Evolutionary conservation across 495 filamentous ascomycete species (phyloP).

Genomic region (Aspergillus panamensis): DNA sequence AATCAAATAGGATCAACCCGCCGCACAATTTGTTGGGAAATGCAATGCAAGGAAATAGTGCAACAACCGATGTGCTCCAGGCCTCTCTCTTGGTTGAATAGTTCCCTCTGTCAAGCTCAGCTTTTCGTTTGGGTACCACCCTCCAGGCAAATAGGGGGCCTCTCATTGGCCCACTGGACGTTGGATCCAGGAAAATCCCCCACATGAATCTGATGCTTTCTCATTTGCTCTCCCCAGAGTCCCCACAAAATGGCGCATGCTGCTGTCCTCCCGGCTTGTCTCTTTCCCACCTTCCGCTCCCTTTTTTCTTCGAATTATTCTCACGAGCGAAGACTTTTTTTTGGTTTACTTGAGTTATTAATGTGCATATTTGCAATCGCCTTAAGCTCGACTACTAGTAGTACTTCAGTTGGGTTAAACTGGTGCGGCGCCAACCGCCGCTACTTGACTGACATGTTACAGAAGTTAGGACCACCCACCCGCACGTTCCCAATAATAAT

Average conservation of each 20-base stretch:
- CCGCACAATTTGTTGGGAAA: conserved; percentile 1
- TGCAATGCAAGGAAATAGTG: not conserved
- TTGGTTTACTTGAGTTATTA: too few relatives aligned
- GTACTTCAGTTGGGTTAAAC: conserved; percentile 4
- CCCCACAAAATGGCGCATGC: conserved; percentile 23
- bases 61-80: not conserved
- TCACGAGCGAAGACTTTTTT: not conserved
- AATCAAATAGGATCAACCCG: not conserved
- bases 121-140: conserved; percentile 9
- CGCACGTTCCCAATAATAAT: not conserved
- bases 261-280: not conserved
- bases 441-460: not conserved
- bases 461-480: conserved; percentile 2
- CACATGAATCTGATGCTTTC: conserved; percentile 15
- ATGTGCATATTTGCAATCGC: not conserved
- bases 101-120: not conserved
- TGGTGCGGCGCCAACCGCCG: conserved; percentile 24
- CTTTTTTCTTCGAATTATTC: conserved; percentile 3
- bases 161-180: conserved; percentile 13
- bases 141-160: conserved; percentile 6
- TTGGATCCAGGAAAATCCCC: conserved; percentile 27
- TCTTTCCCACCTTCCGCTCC: not conserved
- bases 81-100: not conserved
- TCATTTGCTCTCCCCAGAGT: conserved; percentile 16
- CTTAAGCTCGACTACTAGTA: too few relatives aligned